Conservation (phyloP, 805 yeast genomes). For the Candida ortonii region DNA sequence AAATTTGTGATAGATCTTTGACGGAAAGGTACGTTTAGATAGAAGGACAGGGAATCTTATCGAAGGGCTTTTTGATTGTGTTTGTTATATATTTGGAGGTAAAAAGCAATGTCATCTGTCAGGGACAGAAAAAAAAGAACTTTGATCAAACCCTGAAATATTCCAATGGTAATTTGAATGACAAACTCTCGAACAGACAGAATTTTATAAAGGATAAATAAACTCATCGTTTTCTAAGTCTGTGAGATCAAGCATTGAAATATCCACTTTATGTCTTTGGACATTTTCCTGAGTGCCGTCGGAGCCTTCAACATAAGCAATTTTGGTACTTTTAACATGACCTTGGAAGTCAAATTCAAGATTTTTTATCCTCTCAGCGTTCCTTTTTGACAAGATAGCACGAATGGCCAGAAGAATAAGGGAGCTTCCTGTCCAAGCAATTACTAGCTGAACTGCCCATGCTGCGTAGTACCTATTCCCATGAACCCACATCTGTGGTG, state of each 20-base stretch:
- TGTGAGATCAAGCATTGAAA: conserved; percentile 51
- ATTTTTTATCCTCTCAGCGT: conserved; percentile 32
- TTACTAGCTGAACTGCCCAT: conserved; percentile 55
- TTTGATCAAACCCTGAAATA: no score
- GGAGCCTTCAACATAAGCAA: conserved; percentile 17
- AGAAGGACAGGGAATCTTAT: no score
- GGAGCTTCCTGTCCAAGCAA: conserved; percentile 48
- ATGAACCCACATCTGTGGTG: conserved; percentile 55
- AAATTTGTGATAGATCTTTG: no score
- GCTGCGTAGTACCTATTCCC: conserved; percentile 44
- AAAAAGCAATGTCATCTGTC: no score
- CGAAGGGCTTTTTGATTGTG: no score
- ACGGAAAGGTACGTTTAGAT: no score
- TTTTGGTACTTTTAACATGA: conserved; percentile 27
- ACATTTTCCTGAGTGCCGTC: conserved; percentile 8
- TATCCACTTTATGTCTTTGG: conserved; percentile 34
- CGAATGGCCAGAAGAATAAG: conserved; percentile 41
- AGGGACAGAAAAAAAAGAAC: no score
- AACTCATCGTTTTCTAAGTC: conserved; percentile 51
- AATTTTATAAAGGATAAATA: conserved; percentile 46
- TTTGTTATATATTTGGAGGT: no score
- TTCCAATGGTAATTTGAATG: no score
- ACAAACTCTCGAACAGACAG: no score
- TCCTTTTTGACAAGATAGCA: conserved; percentile 44
- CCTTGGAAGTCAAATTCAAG: conserved; percentile 17